These are phyloP conservation scores for Hyphopichia buzzinii DNA, from an alignment of 1,139 yeast species.

Conservation along the genomic window DNA sequence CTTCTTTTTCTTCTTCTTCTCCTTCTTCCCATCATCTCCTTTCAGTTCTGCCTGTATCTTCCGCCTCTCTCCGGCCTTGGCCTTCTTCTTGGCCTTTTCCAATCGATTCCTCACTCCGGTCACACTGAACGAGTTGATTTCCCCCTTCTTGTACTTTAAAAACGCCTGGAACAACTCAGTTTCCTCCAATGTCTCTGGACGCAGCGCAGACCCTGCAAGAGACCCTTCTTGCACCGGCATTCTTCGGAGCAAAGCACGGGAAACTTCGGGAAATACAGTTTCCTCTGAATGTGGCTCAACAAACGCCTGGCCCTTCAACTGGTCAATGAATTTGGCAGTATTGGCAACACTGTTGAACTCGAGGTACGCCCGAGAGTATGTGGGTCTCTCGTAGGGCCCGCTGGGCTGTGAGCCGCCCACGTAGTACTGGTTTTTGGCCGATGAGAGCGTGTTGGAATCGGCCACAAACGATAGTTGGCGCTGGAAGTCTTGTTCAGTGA, in stretches of 20 bases:
- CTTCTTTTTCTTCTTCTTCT: background rate
- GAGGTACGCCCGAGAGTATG: slow-evolving; percentile 29
- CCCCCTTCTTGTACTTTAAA: background rate
- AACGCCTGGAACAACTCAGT: background rate
- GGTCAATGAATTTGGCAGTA: slow-evolving; percentile 14
- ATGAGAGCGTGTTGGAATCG: background rate
- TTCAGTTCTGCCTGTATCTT: background rate
- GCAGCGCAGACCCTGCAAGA: background rate
- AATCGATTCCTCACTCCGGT: background rate
- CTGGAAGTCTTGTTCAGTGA: slow-evolving; percentile 16
- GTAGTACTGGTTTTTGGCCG: slow-evolving; percentile 11
- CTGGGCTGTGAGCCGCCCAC: slow-evolving; percentile 17
- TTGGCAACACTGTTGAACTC: slow-evolving; percentile 15
- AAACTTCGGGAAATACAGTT: slow-evolving; percentile 23
- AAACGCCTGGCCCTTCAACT: slow-evolving; percentile 21
- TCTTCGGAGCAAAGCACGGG: slow-evolving; percentile 21
- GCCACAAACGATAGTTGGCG: slow-evolving; percentile 15
- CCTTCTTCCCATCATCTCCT: slow-evolving; percentile 1
- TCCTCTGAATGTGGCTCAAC: slow-evolving; percentile 19
- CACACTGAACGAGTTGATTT: background rate
- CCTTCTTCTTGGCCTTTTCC: background rate
- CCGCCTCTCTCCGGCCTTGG: background rate
- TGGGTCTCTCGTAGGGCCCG: slow-evolving; percentile 24
- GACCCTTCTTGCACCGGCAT: slow-evolving; percentile 13
- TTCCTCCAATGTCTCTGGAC: background rate